Evolutionary conservation across 768 basidiomycete species (phyloP), one percentile per base, ranked within the genome.

Genomic region (Ramaria rubella): DNA sequence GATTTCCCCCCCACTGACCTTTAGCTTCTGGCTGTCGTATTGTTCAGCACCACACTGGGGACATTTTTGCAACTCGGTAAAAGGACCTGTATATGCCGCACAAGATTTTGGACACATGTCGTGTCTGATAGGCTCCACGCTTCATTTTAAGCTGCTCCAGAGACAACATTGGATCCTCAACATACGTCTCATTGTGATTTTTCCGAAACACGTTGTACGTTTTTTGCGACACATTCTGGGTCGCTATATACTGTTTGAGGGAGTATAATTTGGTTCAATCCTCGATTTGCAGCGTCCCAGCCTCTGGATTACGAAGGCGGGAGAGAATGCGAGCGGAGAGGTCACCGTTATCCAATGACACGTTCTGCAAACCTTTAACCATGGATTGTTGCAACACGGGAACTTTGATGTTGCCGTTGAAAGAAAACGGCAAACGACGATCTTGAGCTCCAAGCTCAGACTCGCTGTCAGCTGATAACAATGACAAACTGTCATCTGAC

Each of bases 201-300:
- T 38, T 38, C n/a, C n/a, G 36, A n/a, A 68, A 60, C 12, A 5
- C 29, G 24, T 62, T 63, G 51, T 76, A 76, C 0, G 63, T 61
- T 43, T 63, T 58, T 38, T 73, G 59, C 0, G 75, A 70, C 3
- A 69, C 59, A 49, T 72, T 65, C 15, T 55, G 58, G 38, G 59
- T 60, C 0, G 49, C 49, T 5, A 75, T 58, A 50, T 65, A 74
- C 1, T 73, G 38, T 11, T 73, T 66, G 23, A 77, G 30, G 0
- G 72, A 71, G n/a, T 71, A 66, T 2, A 65, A 65, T 8, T 61
- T 57, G 50, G 68, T 62, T 0, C 65, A 58, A 52, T 63, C 63
- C 6, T 57, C 26, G 0, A 64, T 54, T 33, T 70, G 65, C 29
- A 56, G 38, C 0, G 54, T 44, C 2, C 33, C 58, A 29, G 62